Evolutionary conservation across 495 filamentous ascomycete species (phyloP), one percentile per base, ranked within the genome.

Genomic region (Aspergillus baeticus): DNA sequence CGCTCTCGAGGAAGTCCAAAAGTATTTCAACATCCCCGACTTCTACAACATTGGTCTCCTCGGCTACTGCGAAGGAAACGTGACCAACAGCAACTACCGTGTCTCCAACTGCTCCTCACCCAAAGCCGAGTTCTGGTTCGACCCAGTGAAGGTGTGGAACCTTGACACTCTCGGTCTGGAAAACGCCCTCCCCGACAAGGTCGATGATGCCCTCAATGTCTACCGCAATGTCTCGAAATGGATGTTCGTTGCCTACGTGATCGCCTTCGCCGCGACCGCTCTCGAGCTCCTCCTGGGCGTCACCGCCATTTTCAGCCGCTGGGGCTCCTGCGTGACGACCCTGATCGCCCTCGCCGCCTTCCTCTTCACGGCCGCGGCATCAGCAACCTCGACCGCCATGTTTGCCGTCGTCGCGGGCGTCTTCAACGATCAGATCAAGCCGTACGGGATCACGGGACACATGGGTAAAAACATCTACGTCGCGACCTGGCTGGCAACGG

Each of bases 1-100:
- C 42, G 61, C 68, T 22, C 55, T 77, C n/a, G 50, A 67, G 43
- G 59, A 65, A 43, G 66, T 74, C 8, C 58, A 76, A 58, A 58
- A 66, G 1, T 76, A 85, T 10, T 76, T 86, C 22, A 77, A 80
- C 21, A 76, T 98, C 39, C 79, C 77, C 50, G 86, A 95, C 69
- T 82, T 85, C 64, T 98, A 98, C 81, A 80, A 84, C 48, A 79
- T 96, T 66, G 82, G 82, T 58, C 78, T 98, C 23, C 96, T 88
- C 88, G 87, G 88, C 66, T 97, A 92, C 82, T 98, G 94, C 78
- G 76, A 80, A 14, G 82, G 84, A 41, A 72, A 77, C 49, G 85
- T 86, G 75, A 80, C 72, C 34, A 67, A 59, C 58, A 60, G 60
- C 36, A 56, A 65, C 6, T 68, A 65, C 58, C 61, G 73, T 20